Evolutionary conservation across 2,329 filamentous ascomycete genomes (phyloP).

Genomic region (Aspergillus cejpii): DNA sequence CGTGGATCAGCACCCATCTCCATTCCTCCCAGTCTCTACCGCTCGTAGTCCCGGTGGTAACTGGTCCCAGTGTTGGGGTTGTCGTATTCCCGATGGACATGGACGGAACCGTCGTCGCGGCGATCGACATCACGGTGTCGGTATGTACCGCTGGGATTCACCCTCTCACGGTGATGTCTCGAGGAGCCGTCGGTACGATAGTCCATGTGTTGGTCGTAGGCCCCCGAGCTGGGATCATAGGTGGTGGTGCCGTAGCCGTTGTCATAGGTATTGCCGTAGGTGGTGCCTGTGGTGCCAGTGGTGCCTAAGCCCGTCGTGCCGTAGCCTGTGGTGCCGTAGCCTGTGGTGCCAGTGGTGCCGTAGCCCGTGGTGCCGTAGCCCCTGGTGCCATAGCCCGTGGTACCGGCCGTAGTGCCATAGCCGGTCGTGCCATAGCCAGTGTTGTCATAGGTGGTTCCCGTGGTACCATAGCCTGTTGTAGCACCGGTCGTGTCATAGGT

Average conservation of each 20-base stretch:
- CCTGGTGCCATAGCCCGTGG: conserved; percentile 3
- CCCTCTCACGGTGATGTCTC: conserved; percentile 29
- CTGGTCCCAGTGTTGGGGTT: conserved; percentile 32
- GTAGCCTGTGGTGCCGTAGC: conserved; percentile 16
- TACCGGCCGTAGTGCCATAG: conserved; percentile 6
- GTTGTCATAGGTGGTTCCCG: neutral
- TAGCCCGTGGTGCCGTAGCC: conserved; percentile 13
- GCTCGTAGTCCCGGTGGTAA: conserved; percentile 31
- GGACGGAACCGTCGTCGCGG: conserved; percentile 25
- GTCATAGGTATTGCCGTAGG: conserved; percentile 21
- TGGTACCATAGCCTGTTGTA: conserved; percentile 9
- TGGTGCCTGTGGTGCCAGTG: conserved; percentile 12
- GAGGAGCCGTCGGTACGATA: conserved; percentile 22
- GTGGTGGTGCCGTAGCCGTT: conserved; percentile 24
- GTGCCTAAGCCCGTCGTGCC: conserved; percentile 13
- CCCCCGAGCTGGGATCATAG: conserved; percentile 22
- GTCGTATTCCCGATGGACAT: conserved; percentile 29
- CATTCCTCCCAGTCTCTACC: conserved; percentile 10
- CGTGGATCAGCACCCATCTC: neutral
- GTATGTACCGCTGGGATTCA: conserved; percentile 26
- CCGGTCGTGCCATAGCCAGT: too few relatives aligned
- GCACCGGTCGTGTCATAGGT: conserved; percentile 9
- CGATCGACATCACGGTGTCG: conserved; percentile 31
- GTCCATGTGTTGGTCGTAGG: conserved; percentile 33
- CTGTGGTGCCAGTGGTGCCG: conserved; percentile 13